Percentiles rank a stretch among this genome's conserved stretches.
phyloP scores from a whole-genome alignment of 805 yeast genomes.

The Cyberlindnera samutprakarnensis region DNA sequence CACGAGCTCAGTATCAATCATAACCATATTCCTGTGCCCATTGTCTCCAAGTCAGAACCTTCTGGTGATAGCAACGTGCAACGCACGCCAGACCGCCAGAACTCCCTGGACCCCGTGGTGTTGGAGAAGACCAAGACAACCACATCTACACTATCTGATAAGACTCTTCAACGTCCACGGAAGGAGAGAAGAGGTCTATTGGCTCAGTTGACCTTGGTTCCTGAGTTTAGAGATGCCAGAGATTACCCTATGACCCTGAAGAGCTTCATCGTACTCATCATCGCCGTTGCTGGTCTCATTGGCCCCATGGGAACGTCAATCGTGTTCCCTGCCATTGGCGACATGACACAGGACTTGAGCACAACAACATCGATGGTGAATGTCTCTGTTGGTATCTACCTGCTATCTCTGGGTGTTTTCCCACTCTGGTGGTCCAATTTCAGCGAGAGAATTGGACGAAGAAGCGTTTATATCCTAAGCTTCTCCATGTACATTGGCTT shows the following conservation, averaged over 20 bases:
- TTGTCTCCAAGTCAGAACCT: no score
- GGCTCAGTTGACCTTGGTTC: slow-evolving; percentile 40
- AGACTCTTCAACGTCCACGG: no score
- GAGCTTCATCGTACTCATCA: slow-evolving; percentile 47
- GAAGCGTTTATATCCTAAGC: slow-evolving; percentile 65
- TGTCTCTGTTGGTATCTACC: slow-evolving; percentile 72
- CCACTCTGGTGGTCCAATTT: slow-evolving; percentile 89
- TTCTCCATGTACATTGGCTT: slow-evolving; percentile 58
- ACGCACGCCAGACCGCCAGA: no score
- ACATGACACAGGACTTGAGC: slow-evolving; percentile 44
- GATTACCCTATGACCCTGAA: slow-evolving; percentile 48
- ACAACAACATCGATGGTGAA: slow-evolving; percentile 59
- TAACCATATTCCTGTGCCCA: no score
- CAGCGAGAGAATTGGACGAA: slow-evolving; percentile 67
- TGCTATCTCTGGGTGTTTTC: slow-evolving; percentile 65
- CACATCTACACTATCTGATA: no score
- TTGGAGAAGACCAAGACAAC: no score
- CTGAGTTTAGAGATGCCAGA: slow-evolving; percentile 71
- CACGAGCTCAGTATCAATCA: no score
- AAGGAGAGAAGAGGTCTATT: slow-evolving; percentile 46
- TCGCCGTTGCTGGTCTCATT: slow-evolving; percentile 67
- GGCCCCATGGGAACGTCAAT: slow-evolving; percentile 92
- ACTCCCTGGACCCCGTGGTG: no score
- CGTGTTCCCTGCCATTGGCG: slow-evolving; percentile 68
- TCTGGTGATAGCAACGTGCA: no score